Evolutionary conservation across 1,284 basidiomycete species (phyloP).

Genomic region (Rhizopogon parksii): DNA sequence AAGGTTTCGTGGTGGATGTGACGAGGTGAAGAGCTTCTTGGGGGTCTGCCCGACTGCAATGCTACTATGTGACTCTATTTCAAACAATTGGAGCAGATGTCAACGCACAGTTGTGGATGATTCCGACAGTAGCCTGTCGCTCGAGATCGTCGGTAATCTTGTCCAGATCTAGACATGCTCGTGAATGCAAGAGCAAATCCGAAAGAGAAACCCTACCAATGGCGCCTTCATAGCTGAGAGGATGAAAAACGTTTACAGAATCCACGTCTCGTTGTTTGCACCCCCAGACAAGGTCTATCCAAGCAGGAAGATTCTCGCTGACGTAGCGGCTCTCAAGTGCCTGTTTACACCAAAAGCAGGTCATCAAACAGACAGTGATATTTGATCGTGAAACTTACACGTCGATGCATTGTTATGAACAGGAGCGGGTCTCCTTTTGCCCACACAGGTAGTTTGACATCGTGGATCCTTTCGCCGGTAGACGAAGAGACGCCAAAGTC

Average conservation of each 20-base stretch:
- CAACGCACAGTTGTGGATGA: constrained; percentile 87
- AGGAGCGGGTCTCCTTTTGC: constrained; percentile 79
- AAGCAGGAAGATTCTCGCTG: constrained; percentile 77
- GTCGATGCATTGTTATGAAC: constrained; percentile 79
- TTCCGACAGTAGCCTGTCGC: constrained; percentile 87
- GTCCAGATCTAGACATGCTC: constrained; percentile 61
- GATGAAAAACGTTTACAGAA: constrained; percentile 87
- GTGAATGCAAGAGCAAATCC: constrained; percentile 1
- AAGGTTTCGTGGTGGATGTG: constrained; percentile 74
- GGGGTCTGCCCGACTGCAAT: constrained; percentile 82
- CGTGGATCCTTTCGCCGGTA: constrained; percentile 76
- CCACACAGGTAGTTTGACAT: constrained; percentile 91
- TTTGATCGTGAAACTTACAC: constrained; percentile 36
- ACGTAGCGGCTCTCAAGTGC: constrained; percentile 89
- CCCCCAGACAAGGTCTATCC: constrained; percentile 94
- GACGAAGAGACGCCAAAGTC: constrained; percentile 84
- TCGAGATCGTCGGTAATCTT: constrained; percentile 80
- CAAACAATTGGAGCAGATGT: constrained; percentile 6
- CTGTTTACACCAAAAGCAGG: constrained; percentile 31
- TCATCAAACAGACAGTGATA: neutral
- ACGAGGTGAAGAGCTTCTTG: constrained; percentile 75
- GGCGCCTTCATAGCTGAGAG: constrained; percentile 88
- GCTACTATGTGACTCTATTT: neutral
- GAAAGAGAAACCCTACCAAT: constrained; percentile 47
- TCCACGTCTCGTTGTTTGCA: constrained; percentile 78